Base-by-base conservation (phyloP, 1,284 basidiomycete genomes). In the Tilletia indica region DNA sequence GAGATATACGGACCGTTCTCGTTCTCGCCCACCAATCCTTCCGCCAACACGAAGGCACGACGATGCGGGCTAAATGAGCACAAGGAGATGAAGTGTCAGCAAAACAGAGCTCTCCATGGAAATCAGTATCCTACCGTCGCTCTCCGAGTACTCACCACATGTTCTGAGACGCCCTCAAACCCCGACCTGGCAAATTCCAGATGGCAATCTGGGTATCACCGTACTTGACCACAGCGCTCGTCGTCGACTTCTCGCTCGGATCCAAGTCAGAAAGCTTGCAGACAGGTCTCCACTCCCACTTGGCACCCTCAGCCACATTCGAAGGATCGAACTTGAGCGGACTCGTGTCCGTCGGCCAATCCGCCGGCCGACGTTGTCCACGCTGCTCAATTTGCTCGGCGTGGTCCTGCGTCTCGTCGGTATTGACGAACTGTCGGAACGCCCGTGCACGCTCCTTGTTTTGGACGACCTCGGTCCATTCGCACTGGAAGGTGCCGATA, bases 131-230 rank as follows among this genome's bases (percentile, higher is more conserved):
- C 25, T 31, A 31, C 25, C 25, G 25, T 31, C 25, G 25, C 0
- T 31, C 25, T 31, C 2, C 25, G 0, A 31, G 25, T 31, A 31
- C 25, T 31, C 25, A 31, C 25, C 89, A 88, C 88, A 86, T 86
- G 83, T 92, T 90, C 78, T 92, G 91, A 2, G 89, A 89, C 0
- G 90, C 90, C 77, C 88, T 91, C 77, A 89, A 88, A 0, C 89
- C 89, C 36, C 36, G 19, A 0, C 86, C 85, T 0, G 89, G 89
- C 3, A 90, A 87, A 77, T 89, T 87, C 83, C 88, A 90, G 68
- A 92, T 86, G 2, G 91, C 91, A 5, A 92, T 85, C 79, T 91
- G 91, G 5, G 88, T 89, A 77, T 91, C 90, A 0, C 90, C 90
- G 77, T 91, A 91, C 74, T 89, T 89, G 69, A 92, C 87, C 1